Evolutionary conservation across 129 eudicot genomes (phyloP), one percentile per base, ranked within the genome.

Genomic region (Artemisia annua): DNA sequence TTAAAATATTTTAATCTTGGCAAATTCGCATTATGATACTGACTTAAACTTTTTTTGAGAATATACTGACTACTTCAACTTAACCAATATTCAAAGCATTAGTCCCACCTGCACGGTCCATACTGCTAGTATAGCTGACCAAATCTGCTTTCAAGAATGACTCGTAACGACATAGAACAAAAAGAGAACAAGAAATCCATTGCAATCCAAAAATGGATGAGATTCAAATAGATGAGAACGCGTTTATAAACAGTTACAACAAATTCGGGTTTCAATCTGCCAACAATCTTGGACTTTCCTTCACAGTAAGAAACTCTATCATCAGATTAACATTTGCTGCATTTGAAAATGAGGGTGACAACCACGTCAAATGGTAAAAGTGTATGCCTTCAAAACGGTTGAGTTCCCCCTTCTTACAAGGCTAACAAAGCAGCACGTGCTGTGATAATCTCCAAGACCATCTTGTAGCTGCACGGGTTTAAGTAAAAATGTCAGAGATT

Each of bases 241-340:
- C 16, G 49, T 70, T 18, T 78, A 78, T 78, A 18, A 71, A 70
- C 82, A 78, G 55, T 78, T 70, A 70, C 67, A 53, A 4, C 67
- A 53, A 4, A 43, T 78, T 71, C 72, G 39, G 71, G 39, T 3
- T 64, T 74, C 15, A 52, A 18, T 51, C 53, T 48, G 62, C 64
- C 28, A 32, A 77, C 50, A 77, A 77, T 70, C 70, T 77, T 70
- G 66, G 72, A 62, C 22, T 70, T 78, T 78, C 72, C 67, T 54
- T 70, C 57, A 53, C 66, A 78, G 57, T 53, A 71, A 63, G 76
- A 76, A 77, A 70, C 72, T 78, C 77, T 54, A 63, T 78, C 76
- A 70, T 70, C 50, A 53, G 64, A 63, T 62, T 70, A 62, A 44
- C 59, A 70, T 63, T 63, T 78, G 60, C 77, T 72, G 71, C 82